phyloP scores from a whole-genome alignment of 2,329 filamentous ascomycete genomes.

The Penicillium sclerotigenum region DNA sequence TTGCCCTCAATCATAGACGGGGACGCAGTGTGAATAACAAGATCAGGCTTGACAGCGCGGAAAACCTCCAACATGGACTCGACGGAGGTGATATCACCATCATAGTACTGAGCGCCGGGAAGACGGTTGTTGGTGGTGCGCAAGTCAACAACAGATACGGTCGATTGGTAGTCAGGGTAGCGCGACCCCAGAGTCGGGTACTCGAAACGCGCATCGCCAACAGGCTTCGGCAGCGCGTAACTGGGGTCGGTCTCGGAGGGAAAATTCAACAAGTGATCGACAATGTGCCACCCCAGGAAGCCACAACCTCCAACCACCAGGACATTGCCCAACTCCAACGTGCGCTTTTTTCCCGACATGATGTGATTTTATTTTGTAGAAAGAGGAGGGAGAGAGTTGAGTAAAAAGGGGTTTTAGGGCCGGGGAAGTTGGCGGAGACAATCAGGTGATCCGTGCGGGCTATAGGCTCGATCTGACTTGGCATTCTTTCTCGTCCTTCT shows the following conservation, averaged over 20 bases:
- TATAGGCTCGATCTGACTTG: neutral
- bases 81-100: slow-evolving; percentile 72
- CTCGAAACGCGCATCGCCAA: slow-evolving; percentile 36
- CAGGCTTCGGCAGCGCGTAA: slow-evolving; percentile 36
- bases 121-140: slow-evolving; percentile 66
- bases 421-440: slow-evolving; percentile 6
- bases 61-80: slow-evolving; percentile 63
- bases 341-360: slow-evolving; percentile 34
- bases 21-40: slow-evolving; percentile 88
- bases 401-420: slow-evolving; percentile 25
- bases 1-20: slow-evolving; percentile 54
- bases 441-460: slow-evolving; percentile 18
- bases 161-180: slow-evolving; percentile 45
- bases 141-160: slow-evolving; percentile 70
- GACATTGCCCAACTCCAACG: slow-evolving; percentile 61
- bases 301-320: slow-evolving; percentile 80
- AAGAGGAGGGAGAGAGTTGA: neutral
- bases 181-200: slow-evolving; percentile 39
- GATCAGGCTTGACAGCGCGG: slow-evolving; percentile 65
- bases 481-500: neutral
- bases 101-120: slow-evolving; percentile 63
- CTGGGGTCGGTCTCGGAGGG: slow-evolving; percentile 46
- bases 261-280: slow-evolving; percentile 66
- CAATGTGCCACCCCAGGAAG: slow-evolving; percentile 79
- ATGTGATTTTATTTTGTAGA: slow-evolving; percentile 1